Evolutionary conservation across 306 rosid genomes (phyloP).

Genomic region (Abrus precatorius): DNA sequence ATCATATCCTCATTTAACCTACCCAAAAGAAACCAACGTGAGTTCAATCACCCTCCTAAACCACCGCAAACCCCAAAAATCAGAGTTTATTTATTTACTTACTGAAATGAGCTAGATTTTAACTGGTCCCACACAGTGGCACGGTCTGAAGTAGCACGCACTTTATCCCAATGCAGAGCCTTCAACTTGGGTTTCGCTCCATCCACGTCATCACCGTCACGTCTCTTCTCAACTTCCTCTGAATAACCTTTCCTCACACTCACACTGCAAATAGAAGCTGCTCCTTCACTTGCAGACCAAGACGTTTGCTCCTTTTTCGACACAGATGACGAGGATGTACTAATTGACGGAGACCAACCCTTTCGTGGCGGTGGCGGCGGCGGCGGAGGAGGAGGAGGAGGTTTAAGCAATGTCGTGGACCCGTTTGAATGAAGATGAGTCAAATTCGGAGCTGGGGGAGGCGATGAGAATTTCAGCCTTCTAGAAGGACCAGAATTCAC

Average conservation of each 20-base stretch:
- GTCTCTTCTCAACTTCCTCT: constrained; percentile 25
- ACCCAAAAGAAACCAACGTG: constrained; percentile 27
- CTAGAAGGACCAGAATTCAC: constrained; percentile 44
- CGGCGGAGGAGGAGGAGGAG: constrained; percentile 59
- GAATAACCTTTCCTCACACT: constrained; percentile 41
- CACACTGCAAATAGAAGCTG: constrained; percentile 42
- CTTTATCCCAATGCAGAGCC: constrained; percentile 99
- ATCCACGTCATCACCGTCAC: constrained; percentile 68
- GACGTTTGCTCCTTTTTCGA: constrained; percentile 50
- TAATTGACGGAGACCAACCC: constrained; percentile 45
- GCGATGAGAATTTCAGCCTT: constrained; percentile 74
- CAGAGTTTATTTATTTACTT: constrained; percentile 44
- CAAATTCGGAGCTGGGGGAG: constrained; percentile 73
- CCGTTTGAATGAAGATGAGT: constrained; percentile 64
- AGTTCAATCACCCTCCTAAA: neutral
- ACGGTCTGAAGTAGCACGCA: constrained; percentile 88
- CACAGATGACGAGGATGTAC: constrained; percentile 38
- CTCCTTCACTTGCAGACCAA: constrained; percentile 51
- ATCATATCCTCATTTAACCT: constrained; percentile 99
- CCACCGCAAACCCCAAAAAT: neutral
- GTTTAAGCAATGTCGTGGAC: constrained; percentile 42
- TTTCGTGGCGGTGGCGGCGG: constrained; percentile 39
- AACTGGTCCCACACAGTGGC: constrained; percentile 99
- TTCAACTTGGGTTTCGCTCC: constrained; percentile 85
- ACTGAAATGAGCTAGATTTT: constrained; percentile 97